These are phyloP conservation scores for Fusarium musae DNA, from an alignment of 2,329 filamentous ascomycete species.

Conservation along the genomic window DNA sequence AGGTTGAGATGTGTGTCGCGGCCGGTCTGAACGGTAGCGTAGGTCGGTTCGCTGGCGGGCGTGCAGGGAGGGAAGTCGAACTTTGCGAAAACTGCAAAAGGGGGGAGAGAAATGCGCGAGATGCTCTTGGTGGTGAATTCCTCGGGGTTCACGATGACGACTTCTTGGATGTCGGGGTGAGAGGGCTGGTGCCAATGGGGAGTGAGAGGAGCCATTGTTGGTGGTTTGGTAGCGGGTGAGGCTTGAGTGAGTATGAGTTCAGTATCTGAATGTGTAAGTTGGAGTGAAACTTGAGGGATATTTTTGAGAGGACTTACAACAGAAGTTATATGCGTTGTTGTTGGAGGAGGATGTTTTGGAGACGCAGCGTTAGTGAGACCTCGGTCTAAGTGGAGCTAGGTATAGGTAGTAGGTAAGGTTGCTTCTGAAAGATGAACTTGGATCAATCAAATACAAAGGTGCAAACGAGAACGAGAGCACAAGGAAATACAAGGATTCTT, in stretches of 20 bases:
- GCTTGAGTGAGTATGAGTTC: neutral
- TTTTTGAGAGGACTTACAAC: neutral
- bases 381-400: constrained; percentile 25
- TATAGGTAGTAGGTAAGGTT: neutral
- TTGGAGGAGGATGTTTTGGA: neutral
- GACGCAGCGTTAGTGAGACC: constrained; percentile 7
- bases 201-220: constrained; percentile 64
- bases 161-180: constrained; percentile 67
- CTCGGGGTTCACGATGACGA: constrained; percentile 61
- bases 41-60: constrained; percentile 65
- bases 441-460: constrained; percentile 1
- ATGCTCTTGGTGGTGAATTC: constrained; percentile 70
- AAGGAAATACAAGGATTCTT: constrained; percentile 27
- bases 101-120: constrained; percentile 64
- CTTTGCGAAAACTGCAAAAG: constrained; percentile 74
- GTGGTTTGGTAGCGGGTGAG: constrained; percentile 10
- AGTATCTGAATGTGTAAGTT: neutral
- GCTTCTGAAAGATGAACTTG: constrained; percentile 3
- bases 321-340: neutral
- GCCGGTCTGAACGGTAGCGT: constrained; percentile 72
- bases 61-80: constrained; percentile 73
- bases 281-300: neutral
- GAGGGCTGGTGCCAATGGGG: constrained; percentile 71
- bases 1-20: constrained; percentile 67
- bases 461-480: neutral